phyloP scores from a whole-genome alignment of 73 alveolate species.

The Paramecium bursaria region DNA sequence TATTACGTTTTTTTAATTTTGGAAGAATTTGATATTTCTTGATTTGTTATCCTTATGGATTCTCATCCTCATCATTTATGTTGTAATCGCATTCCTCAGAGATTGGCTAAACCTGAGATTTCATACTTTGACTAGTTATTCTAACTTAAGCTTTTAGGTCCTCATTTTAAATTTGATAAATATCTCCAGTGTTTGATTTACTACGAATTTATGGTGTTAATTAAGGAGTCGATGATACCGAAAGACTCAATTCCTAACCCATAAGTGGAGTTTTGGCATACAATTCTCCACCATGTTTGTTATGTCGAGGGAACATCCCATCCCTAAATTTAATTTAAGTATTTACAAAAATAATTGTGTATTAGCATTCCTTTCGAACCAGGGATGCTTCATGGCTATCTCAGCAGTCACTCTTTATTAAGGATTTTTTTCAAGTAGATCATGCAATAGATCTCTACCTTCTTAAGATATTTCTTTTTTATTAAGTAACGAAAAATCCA shows the following conservation, averaged over 20 bases:
- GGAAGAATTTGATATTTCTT: conserved; percentile 35
- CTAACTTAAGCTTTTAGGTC: not conserved
- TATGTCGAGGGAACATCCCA: conserved; percentile 14
- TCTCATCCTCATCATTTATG: conserved; percentile 38
- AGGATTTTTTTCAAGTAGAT: conserved; percentile 62
- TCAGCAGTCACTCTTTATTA: conserved; percentile 25
- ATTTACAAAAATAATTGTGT: conserved; percentile 6
- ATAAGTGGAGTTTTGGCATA: conserved; percentile 58
- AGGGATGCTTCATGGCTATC: conserved; percentile 58
- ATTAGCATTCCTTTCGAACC: conserved; percentile 55
- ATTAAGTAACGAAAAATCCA: conserved; percentile 46
- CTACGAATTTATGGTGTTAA: conserved; percentile 35
- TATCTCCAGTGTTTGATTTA: conserved; percentile 45
- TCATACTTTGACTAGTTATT: not conserved
- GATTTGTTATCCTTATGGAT: not conserved
- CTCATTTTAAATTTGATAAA: not conserved
- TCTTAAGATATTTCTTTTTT: conserved; percentile 34
- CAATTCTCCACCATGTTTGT: not conserved
- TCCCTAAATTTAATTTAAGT: not conserved
- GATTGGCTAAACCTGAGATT: not conserved
- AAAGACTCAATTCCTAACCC: conserved; percentile 41
- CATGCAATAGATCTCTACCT: conserved; percentile 12
- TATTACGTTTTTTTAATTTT: conserved; percentile 43
- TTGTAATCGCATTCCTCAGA: conserved; percentile 40
- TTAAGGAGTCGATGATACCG: conserved; percentile 33